Conservation (phyloP, 2,329 filamentous ascomycete species). For the Diaporthe sp. region DNA sequence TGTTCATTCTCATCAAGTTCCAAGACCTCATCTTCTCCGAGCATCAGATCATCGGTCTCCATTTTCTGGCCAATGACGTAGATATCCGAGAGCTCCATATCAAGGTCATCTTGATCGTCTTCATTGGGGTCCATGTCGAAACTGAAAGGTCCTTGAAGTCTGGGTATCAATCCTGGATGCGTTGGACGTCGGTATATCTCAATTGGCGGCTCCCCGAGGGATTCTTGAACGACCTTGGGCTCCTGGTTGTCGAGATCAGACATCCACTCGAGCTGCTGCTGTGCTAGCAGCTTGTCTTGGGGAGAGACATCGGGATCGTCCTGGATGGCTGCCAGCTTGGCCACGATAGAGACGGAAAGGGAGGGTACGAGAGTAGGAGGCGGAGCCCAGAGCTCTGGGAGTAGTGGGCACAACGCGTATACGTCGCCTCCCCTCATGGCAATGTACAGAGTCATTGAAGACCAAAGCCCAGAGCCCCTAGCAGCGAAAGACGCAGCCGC, state of each 20-base stretch:
- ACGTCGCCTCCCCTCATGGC: slow-evolving; percentile 96
- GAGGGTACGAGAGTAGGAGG: slow-evolving; percentile 83
- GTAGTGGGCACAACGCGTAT: slow-evolving; percentile 90
- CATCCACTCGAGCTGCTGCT: slow-evolving; percentile 78
- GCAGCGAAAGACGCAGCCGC: slow-evolving; percentile 85
- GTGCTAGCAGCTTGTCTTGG: slow-evolving; percentile 67
- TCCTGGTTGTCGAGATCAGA: slow-evolving; percentile 74
- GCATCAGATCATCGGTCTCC: slow-evolving; percentile 71
- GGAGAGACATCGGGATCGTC: slow-evolving; percentile 68
- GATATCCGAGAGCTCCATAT: slow-evolving; percentile 71
- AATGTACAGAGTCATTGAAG: slow-evolving; percentile 95
- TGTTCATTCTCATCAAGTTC: slow-evolving; percentile 68
- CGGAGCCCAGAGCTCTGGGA: slow-evolving; percentile 88
- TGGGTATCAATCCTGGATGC: slow-evolving; percentile 69
- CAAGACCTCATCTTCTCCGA: slow-evolving; percentile 73
- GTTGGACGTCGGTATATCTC: slow-evolving; percentile 70
- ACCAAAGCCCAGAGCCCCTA: slow-evolving; percentile 83
- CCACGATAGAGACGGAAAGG: slow-evolving; percentile 84
- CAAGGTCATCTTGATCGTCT: slow-evolving; percentile 67
- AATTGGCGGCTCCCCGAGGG: slow-evolving; percentile 60
- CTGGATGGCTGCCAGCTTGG: slow-evolving; percentile 74
- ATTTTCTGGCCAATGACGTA: slow-evolving; percentile 73
- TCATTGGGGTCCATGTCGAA: slow-evolving; percentile 66
- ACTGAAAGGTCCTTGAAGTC: slow-evolving; percentile 73
- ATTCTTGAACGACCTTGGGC: slow-evolving; percentile 65